Evolutionary conservation across 345 rosid species (phyloP).

Genomic region (Erodium maritimum): DNA sequence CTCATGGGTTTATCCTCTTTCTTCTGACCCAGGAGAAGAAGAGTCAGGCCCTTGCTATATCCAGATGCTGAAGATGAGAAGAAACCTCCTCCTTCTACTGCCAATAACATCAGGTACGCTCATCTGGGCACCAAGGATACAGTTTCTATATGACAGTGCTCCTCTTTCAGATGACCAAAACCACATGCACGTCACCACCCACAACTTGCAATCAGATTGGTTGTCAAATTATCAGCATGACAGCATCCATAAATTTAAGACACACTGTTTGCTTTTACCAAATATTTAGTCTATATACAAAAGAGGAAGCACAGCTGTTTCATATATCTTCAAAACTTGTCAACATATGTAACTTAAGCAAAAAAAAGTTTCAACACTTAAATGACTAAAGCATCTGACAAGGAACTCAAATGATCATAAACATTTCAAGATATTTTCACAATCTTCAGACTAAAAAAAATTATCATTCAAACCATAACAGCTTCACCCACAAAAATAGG

Average conservation of each 20-base stretch:
- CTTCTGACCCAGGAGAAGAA: slow-evolving; percentile 77
- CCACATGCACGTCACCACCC: background rate
- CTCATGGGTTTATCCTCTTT: slow-evolving; percentile 83
- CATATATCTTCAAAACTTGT: background rate
- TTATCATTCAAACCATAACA: too few species aligned
- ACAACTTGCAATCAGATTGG: background rate
- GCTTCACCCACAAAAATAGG: too few species aligned
- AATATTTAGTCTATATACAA: too few species aligned
- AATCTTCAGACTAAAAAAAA: background rate
- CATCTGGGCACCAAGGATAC: slow-evolving; percentile 36
- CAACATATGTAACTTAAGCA: too few species aligned
- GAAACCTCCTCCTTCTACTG: slow-evolving; percentile 97
- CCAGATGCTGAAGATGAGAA: slow-evolving; percentile 97
- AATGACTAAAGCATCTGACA: background rate
- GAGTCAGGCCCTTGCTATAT: slow-evolving; percentile 80
- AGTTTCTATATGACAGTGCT: background rate
- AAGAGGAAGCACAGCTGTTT: too few species aligned
- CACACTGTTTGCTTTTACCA: background rate
- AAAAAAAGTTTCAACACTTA: too few species aligned
- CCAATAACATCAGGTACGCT: slow-evolving; percentile 85
- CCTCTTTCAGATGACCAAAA: background rate
- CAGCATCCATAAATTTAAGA: background rate
- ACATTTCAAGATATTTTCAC: background rate
- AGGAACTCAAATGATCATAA: too few species aligned
- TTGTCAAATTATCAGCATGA: background rate